Percentiles rank a stretch among this genome's conserved stretches.
Conservation (phyloP, 2,329 filamentous ascomycete genomes). For the Gremmenia infestans region DNA sequence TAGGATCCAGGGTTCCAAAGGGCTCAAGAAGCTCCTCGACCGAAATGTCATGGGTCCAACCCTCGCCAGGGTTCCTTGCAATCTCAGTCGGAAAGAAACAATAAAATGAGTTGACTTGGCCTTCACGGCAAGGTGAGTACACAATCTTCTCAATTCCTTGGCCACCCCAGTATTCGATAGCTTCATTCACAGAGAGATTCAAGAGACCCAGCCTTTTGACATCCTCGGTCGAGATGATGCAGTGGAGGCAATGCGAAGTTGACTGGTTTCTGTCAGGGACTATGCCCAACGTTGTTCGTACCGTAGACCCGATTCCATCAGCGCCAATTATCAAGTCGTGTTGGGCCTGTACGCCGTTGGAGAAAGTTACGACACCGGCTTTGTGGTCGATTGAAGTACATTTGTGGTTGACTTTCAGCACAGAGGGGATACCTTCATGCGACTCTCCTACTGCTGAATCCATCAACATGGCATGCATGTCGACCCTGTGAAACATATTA, state of each 20-base stretch:
- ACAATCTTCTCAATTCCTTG: constrained; percentile 38
- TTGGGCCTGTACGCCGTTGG: constrained; percentile 26
- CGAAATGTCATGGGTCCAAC: constrained; percentile 28
- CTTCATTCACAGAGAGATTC: constrained; percentile 21
- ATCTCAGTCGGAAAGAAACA: constrained; percentile 33
- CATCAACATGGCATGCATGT: constrained; percentile 65
- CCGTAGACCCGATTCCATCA: constrained; percentile 58
- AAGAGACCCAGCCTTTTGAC: constrained; percentile 20
- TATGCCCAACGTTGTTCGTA: constrained; percentile 56
- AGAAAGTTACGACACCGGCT: constrained; percentile 39
- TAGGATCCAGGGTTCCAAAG: constrained; percentile 52
- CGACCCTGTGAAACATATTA: constrained; percentile 63
- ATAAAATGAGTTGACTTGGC: constrained; percentile 36
- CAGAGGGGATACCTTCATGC: constrained; percentile 49
- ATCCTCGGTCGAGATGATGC: constrained; percentile 30
- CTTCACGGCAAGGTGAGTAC: constrained; percentile 35
- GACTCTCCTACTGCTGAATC: constrained; percentile 51
- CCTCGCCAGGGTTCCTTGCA: constrained; percentile 24
- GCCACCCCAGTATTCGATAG: constrained; percentile 33
- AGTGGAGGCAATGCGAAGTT: constrained; percentile 36
- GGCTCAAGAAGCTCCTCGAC: constrained; percentile 56
- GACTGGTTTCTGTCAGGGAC: constrained; percentile 32
- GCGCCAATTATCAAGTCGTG: constrained; percentile 41
- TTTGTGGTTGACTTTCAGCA: constrained; percentile 47
- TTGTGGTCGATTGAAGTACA: constrained; percentile 42